Base-by-base conservation (phyloP, 805 yeast species). In the Lipomyces anomalus region DNA sequence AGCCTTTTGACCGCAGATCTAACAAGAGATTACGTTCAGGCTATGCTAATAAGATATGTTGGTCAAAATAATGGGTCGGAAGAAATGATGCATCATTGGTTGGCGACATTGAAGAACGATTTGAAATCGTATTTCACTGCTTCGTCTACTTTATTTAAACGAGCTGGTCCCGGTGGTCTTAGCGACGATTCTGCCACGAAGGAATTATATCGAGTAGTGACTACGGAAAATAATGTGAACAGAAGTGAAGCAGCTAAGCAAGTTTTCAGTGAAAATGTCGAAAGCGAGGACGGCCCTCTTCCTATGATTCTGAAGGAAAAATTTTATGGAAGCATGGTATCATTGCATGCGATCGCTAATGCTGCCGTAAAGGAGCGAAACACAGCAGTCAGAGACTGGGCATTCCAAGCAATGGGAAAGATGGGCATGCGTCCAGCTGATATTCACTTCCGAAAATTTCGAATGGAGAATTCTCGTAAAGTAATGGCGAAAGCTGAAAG, bases 351-450 rank as follows among this genome's bases (percentile, higher is more conserved):
- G 30, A 26, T 26, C 30, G 30, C 30, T 9, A 13, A 26, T 13
- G 30, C 30, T 22, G 52, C 52, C 24, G 7, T 40, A 13, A 34
- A 21, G 24, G 40, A 46, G 23, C 40, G 43, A 5, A 48, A 44
- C 26, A 16, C 38, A 21, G 37, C 33, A 13, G 38, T 47, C 4
- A 38, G 34, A 22, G 43, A 43, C 40, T 48, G 52, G 52, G 42
- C 49, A 3, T n/a, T 48, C 17, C 9, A 37, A 4, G 37, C 52
- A n/a, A 40, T 48, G 13, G 49, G 44, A 30, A 28, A 22, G 22
- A 24, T 48, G 49, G 52, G 52, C 29, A 33, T 48, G 37, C 35
- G 30, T 22, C 37, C 40, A n/a, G 33, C 11, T 22, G 49, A 47
- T 38, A 40, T 47, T 9, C 30, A 13, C n/a, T n/a, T n/a, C n/a